Percentiles rank a stretch among this genome's conserved stretches.
Evolutionary conservation across 2,329 filamentous ascomycete species (phyloP).

Genomic region (Aspergillus uvarum): DNA sequence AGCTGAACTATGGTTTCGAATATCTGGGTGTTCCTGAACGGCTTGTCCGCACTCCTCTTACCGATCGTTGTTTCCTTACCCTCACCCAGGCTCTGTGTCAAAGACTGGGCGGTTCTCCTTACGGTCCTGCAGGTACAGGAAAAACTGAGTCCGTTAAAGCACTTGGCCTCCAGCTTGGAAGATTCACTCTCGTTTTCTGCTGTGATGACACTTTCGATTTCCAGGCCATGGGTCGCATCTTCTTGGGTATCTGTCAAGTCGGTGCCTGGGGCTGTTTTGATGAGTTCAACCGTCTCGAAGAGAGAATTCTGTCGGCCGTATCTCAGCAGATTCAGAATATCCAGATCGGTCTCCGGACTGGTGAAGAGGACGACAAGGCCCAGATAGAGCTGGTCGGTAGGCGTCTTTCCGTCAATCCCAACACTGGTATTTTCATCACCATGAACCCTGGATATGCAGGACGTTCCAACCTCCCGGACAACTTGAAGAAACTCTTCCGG

Average conservation of each 20-base stretch:
- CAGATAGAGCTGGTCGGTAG: slow-evolving; percentile 94
- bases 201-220: slow-evolving; percentile 99
- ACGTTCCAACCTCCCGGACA: slow-evolving; percentile 95
- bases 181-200: slow-evolving; percentile 98
- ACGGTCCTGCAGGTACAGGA: slow-evolving; percentile 94
- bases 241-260: slow-evolving; percentile 97
- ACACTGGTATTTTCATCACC: slow-evolving; percentile 98
- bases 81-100: slow-evolving; percentile 95
- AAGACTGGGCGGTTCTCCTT: slow-evolving; percentile 91
- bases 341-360: slow-evolving; percentile 87
- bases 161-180: slow-evolving; percentile 89
- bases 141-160: slow-evolving; percentile 99
- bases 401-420: slow-evolving; percentile 82
- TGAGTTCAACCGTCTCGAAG: slow-evolving; percentile 98
- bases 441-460: slow-evolving; percentile 99
- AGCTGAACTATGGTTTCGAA: slow-evolving; percentile 94
- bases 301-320: slow-evolving; percentile 94
- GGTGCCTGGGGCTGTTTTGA: slow-evolving; percentile 99
- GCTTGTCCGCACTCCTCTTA: slow-evolving; percentile 92
- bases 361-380: slow-evolving; percentile 73
- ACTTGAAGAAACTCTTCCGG: slow-evolving; percentile 98
- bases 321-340: slow-evolving; percentile 99
- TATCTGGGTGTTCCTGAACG: slow-evolving; percentile 96
- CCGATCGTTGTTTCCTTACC: slow-evolving; percentile 96
- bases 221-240: slow-evolving; percentile 99